These are phyloP conservation scores for Verticillium klebahnii DNA, from an alignment of 2,329 filamentous ascomycete species.

Conservation along the genomic window DNA sequence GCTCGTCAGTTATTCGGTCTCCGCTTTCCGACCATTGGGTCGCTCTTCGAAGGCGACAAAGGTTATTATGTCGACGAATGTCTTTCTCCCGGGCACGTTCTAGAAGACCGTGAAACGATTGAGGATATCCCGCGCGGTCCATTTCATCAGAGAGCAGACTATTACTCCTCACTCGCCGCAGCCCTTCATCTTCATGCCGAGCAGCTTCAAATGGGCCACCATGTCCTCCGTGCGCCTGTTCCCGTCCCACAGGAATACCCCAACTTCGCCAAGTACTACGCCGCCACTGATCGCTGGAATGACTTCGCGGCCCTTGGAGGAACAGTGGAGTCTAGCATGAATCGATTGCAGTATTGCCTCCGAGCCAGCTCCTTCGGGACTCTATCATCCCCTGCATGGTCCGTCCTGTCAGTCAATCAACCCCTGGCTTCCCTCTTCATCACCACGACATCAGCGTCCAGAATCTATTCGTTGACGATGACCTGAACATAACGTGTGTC, in stretches of 20 bases:
- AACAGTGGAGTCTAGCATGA: constrained; percentile 9
- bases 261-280: constrained; percentile 8
- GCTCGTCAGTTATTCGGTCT: constrained; percentile 19
- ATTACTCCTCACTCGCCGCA: constrained; percentile 10
- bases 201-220: constrained; percentile 12
- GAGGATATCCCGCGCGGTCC: constrained; percentile 10
- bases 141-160: constrained; percentile 9
- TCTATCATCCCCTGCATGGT: constrained; percentile 10
- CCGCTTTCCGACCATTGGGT: constrained; percentile 21
- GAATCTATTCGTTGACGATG: constrained; percentile 21
- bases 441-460: constrained; percentile 20
- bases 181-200: constrained; percentile 13
- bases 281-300: constrained; percentile 13
- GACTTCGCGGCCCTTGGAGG: constrained; percentile 10
- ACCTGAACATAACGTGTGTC: constrained; percentile 23
- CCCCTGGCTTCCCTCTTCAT: constrained; percentile 14
- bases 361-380: constrained; percentile 10
- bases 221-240: constrained; percentile 12
- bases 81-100: constrained; percentile 10
- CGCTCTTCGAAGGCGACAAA: constrained; percentile 20
- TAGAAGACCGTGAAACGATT: constrained; percentile 9
- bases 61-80: constrained; percentile 12
- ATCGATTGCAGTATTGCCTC: constrained; percentile 13
- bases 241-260: constrained; percentile 11
- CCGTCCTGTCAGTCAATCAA: constrained; percentile 5